Base-by-base conservation (phyloP, 2,329 filamentous ascomycete species). In the Laburnicola sp. region DNA sequence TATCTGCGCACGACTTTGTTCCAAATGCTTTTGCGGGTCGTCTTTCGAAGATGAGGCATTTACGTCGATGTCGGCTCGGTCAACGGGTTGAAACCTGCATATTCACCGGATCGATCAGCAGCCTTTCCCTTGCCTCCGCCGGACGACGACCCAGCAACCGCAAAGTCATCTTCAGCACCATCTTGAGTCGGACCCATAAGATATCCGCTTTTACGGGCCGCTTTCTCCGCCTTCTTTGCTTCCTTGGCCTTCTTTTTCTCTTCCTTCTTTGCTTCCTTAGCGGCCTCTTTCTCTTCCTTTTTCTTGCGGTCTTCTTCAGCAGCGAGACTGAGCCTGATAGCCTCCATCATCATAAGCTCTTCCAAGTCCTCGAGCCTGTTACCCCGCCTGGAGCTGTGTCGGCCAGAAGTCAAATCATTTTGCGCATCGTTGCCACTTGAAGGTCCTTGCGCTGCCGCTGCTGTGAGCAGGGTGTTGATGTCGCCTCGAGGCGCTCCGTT, bases 261-360 rank as follows among this genome's bases (percentile, higher is more conserved):
- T 48, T 84, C 84, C 64, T 87, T 91, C 77, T 96, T 97, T 1
- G 87, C 86, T 52, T 93, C 88, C 67, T 96, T 97, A 25, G 81
- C 82, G 0, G 82, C 81, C 51, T 91, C 89, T 68, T 92, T 93
- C 44, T 94, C 89, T 42, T 88, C 86, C 65, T 90, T 94, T 40
- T 83, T 87, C 60, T 91, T 88, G n/a, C 93, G 83, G 36, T 97
- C 93, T 65, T 97, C 93, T 70, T 99, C 94, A 1, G 90, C 87
- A 0, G 88, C 91, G n/a, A 99, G 78, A 41, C 91, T 96, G 27
- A 96, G 74, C 34, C 94, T 82, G 41, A 99, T 95, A 0, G 94
- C 94, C 71, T 99, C 94, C 80, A 94, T 91, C 79, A 97, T 91
- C 94, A 99, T 99, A 78, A 99, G 89, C 42, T 96, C 93, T 70